A percentile compares a stretch with the other conserved stretches of the same genome.
Conservation (phyloP, 805 yeast species). For the Candida patagonica region DNA sequence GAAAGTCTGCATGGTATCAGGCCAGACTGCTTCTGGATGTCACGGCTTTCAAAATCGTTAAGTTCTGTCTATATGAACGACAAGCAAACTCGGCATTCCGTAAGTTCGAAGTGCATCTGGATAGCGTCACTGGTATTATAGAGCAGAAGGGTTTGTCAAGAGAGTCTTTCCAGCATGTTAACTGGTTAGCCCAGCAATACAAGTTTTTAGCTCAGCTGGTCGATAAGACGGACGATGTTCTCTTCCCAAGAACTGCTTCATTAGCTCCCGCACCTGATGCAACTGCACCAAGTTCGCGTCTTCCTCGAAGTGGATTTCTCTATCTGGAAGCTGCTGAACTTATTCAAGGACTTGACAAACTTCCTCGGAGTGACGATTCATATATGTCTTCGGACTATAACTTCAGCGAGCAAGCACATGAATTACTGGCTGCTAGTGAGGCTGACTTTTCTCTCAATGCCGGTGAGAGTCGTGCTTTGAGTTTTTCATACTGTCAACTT, state of each 20-base stretch:
- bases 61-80: conserved; percentile 50
- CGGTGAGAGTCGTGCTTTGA: conserved; percentile 32
- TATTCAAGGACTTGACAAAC: conserved; percentile 4
- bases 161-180: conserved; percentile 24
- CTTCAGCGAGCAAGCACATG: conserved; percentile 5
- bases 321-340: conserved; percentile 12
- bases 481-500: conserved; percentile 39
- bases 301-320: conserved; percentile 19
- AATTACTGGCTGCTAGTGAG: conserved; percentile 14
- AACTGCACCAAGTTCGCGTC: conserved; percentile 13
- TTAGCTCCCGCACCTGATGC: conserved; percentile 19
- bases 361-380: conserved; percentile 10
- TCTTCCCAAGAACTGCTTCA: conserved; percentile 34
- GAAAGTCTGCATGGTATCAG: conserved; percentile 33
- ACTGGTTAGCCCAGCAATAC: conserved; percentile 59
- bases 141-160: conserved; percentile 23
- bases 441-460: conserved; percentile 22
- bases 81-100: conserved; percentile 50
- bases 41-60: conserved; percentile 51
- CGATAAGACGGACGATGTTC: conserved; percentile 35
- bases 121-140: conserved; percentile 36
- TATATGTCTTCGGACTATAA: conserved; percentile 16
- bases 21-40: conserved; percentile 48
- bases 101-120: conserved; percentile 57
- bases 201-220: conserved; percentile 56